Evolutionary conservation across 2,329 filamentous ascomycete genomes (phyloP).

Genomic region (Phialophora chinensis): DNA sequence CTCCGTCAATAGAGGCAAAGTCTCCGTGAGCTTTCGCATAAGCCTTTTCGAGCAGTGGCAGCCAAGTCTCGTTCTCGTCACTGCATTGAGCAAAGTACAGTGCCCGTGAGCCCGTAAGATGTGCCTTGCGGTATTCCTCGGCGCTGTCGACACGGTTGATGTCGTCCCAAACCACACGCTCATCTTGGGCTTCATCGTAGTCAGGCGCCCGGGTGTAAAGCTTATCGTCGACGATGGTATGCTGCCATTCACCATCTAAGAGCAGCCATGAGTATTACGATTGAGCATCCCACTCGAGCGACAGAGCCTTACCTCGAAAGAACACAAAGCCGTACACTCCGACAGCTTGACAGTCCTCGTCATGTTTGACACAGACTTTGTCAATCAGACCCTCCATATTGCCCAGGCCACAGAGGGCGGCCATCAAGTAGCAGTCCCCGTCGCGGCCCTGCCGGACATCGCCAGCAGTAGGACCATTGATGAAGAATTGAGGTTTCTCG

Average conservation of each 20-base stretch:
- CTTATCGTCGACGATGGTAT: constrained; percentile 90
- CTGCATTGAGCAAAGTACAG: constrained; percentile 79
- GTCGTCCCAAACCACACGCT: constrained; percentile 74
- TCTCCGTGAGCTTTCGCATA: constrained; percentile 86
- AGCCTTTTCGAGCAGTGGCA: constrained; percentile 79
- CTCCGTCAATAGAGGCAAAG: constrained; percentile 75
- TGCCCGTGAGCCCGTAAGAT: constrained; percentile 76
- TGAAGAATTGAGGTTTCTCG: constrained; percentile 75
- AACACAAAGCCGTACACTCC: constrained; percentile 89
- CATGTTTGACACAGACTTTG: constrained; percentile 72
- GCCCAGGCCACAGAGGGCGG: constrained; percentile 76
- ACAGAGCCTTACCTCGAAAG: constrained; percentile 61
- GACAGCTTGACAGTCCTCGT: constrained; percentile 62
- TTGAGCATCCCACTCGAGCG: neutral
- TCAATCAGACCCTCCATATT: constrained; percentile 76
- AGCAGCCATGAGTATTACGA: constrained; percentile 14
- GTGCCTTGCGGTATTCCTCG: constrained; percentile 71
- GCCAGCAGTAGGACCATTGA: constrained; percentile 75
- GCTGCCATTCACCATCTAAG: constrained; percentile 86
- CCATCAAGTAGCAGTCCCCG: constrained; percentile 87
- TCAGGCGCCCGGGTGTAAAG: constrained; percentile 81
- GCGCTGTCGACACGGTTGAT: constrained; percentile 73
- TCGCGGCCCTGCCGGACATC: constrained; percentile 79
- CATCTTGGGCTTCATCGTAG: constrained; percentile 78
- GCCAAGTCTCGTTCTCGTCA: constrained; percentile 80